Base-by-base conservation (phyloP, 1,139 yeast genomes). In the Pichia sp. region DNA sequence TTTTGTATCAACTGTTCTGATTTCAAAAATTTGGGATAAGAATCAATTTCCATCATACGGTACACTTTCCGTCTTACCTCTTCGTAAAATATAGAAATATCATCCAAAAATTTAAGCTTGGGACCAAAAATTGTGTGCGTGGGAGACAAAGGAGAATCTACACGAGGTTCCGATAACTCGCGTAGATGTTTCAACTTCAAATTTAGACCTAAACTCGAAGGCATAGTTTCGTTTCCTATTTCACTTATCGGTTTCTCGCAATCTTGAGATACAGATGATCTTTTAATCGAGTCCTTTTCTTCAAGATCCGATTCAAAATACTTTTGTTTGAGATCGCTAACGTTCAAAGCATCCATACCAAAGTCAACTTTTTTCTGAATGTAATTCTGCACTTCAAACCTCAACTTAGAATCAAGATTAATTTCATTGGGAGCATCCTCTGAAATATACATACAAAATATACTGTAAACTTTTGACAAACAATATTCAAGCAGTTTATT, bases 361-460 rank as follows among this genome's bases (percentile, higher is more conserved):
- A 44, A 37, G 7, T 17, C 25, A 17, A 28, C 42, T 23, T 40
- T 22, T 5, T 26, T 14, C 22, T 39, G 34, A 23, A 48, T 36
- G 17, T 40, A 35, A 5, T 56, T 52, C 1, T 74, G 64, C 28
- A 84, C 70, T 28, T 67, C 60, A 17, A 64, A 68, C 42, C 83
- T 68, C 36, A 83, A 58, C 10, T 56, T 58, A 47, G 77, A 82
- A 48, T 80, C 82, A 39, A 88, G 77, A 52, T 88, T 88, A 38
- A 86, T 65, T 45, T 79, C 80, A 47, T 69, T 76, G 0, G 93
- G 84, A 0, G 95, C 76, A 20, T 82, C 84, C 11, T 69, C 61
- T n/a, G 82, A 72, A 37, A 88, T 66, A 54, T 75, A 85, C 1
- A 84, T 71, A 19, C 82, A 73, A 57, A 74, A 85, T 31, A 85